These are phyloP conservation scores for Fagopyrum esculentum DNA, from an alignment of 148 eudicot species.

Conservation along the genomic window DNA sequence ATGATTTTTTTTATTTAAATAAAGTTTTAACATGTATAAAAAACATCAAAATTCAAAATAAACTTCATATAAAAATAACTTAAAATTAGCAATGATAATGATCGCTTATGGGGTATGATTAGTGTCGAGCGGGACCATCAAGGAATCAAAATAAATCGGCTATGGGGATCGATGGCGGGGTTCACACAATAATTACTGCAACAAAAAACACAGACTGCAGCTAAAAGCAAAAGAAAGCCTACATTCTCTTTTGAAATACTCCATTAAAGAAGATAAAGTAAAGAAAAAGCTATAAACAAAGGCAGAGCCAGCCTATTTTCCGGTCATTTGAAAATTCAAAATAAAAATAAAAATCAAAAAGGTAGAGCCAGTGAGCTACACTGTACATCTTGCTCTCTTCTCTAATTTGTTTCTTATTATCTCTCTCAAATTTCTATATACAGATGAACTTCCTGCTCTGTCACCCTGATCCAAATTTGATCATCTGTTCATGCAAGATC, in stretches of 20 bases:
- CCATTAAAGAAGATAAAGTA: not conserved
- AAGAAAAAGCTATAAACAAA: conserved; percentile 1
- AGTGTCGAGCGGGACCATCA: conserved; percentile 8
- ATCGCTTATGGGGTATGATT: not conserved
- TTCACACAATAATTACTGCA: not conserved
- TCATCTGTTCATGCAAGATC: conserved; percentile 77
- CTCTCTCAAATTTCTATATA: not conserved
- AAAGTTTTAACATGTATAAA: too few species aligned
- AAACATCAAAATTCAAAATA: too few species aligned
- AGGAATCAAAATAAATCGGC: not conserved
- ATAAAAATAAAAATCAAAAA: not conserved
- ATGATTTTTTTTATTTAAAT: too few species aligned
- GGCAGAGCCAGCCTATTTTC: conserved; percentile 3
- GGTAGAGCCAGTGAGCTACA: not conserved
- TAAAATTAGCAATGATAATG: not conserved
- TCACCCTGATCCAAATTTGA: not conserved
- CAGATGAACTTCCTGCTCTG: conserved; percentile 3
- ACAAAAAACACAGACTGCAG: not conserved
- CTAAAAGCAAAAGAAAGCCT: conserved; percentile 1
- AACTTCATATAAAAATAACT: too few species aligned
- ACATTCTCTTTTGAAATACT: not conserved
- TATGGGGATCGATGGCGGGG: not conserved
- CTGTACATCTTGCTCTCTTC: not conserved
- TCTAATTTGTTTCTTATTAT: not conserved
- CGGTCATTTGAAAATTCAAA: not conserved